These are phyloP conservation scores for Ilex paraguariensis DNA, from an alignment of 305 asterid genomes.

Conservation along the genomic window DNA sequence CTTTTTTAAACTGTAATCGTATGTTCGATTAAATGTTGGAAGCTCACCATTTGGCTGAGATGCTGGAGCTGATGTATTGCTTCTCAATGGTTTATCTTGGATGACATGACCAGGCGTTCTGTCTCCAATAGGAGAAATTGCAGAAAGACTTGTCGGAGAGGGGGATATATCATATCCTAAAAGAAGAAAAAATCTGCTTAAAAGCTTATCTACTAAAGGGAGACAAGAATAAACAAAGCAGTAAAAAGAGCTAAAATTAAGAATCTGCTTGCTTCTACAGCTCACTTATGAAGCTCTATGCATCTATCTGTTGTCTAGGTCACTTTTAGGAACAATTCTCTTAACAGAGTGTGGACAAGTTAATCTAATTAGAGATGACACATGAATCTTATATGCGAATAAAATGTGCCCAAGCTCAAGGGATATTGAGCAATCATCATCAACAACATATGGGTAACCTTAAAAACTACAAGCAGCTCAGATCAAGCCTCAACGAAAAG, in stretches of 20 bases:
- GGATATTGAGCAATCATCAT: too few species aligned
- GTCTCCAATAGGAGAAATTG: constrained; percentile 34
- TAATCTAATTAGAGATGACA: background rate
- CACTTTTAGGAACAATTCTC: background rate
- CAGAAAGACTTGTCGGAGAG: constrained; percentile 21
- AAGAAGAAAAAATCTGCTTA: background rate
- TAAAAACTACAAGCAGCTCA: too few species aligned
- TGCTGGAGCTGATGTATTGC: constrained; percentile 35
- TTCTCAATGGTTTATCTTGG: constrained; percentile 19
- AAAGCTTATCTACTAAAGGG: too few species aligned
- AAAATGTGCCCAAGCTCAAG: too few species aligned
- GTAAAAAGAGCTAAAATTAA: background rate
- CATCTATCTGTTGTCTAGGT: too few species aligned
- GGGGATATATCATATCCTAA: constrained; percentile 27
- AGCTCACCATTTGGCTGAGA: constrained; percentile 42
- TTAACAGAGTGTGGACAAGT: background rate
- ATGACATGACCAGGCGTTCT: constrained; percentile 25
- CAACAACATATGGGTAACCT: too few species aligned
- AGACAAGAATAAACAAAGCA: background rate
- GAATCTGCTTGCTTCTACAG: too few species aligned
- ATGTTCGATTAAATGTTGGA: background rate
- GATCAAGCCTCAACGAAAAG: too few species aligned
- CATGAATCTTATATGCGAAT: too few species aligned
- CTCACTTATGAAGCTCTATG: too few species aligned
- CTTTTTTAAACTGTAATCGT: too few species aligned